Conservation (phyloP, 257 asterid species). For the Solanum raphanifolium region DNA sequence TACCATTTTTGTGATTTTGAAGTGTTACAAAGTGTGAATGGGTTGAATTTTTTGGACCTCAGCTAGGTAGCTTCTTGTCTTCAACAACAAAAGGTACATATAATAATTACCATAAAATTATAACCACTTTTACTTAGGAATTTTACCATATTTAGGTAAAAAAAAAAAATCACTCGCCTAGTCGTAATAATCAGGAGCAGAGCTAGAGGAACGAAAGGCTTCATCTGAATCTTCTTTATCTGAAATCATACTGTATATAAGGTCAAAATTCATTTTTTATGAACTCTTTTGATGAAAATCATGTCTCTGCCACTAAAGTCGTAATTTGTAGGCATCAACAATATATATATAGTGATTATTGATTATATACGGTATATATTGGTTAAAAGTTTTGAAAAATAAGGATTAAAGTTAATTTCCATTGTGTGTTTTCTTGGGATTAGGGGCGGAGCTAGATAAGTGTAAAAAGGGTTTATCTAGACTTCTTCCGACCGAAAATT, state of each 20-base stretch:
- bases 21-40: slow-evolving; percentile 18
- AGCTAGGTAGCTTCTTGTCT: background rate
- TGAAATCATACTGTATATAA: background rate
- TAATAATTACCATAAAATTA: background rate
- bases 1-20: background rate
- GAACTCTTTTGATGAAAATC: background rate
- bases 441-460: no score
- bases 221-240: background rate
- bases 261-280: background rate
- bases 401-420: background rate
- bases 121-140: background rate
- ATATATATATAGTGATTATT: background rate
- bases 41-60: slow-evolving; percentile 13
- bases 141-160: background rate
- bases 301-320: background rate
- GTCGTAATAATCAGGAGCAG: background rate
- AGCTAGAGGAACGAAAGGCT: background rate
- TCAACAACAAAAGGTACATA: slow-evolving; percentile 9
- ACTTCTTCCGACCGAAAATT: background rate
- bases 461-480: background rate
- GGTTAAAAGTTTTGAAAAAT: background rate
- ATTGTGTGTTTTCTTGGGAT: background rate
- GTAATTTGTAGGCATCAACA: background rate
- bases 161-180: background rate
- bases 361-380: background rate